Base-by-base conservation (phyloP, 139 green algal genomes). In the Chlorella sp. region DNA sequence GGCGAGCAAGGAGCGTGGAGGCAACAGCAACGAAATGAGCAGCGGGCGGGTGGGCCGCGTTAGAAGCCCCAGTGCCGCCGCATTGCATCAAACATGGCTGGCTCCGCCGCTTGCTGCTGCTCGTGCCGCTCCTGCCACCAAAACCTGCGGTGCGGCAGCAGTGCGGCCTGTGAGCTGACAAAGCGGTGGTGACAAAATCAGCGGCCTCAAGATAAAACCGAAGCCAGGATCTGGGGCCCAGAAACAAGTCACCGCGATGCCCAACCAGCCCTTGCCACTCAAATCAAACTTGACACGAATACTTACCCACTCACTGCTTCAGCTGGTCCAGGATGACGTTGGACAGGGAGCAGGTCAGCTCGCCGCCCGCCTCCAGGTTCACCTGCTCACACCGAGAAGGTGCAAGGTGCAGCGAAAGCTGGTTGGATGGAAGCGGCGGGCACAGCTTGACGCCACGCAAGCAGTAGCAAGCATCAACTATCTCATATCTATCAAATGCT, bases 321-420 rank as follows among this genome's bases (percentile, higher is more conserved):
- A 90, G 81, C 82, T 90, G 87, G 34, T 80, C 77, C 62, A 90
- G 17, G 58, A 90, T 90, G 20, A 81, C 51, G 48, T 90, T 90
- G n/a, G 87, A 83, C 56, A 90, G 69, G 41, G 56, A 80, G 82
- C 87, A 90, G 44, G 84, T 83, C 68, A 89, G 70, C 36, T 51
- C 87, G 38, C 90, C 90, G 38, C 86, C 82, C 48, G 83, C 34
- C 87, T 93, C 90, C 60, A 91, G 75, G 73, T 93, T 93, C 1
- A 93, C 51, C 51, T 60, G 51, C 51, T 16, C 51, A 60, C 11
- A 54, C 46, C 46, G 11, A 8, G 46, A 54, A 8, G n/a, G n/a
- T n/a, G n/a, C n/a, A n/a, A n/a, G n/a, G n/a, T n/a, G n/a, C n/a
- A n/a, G n/a, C n/a, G n/a, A n/a, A n/a, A n/a, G n/a, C n/a, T n/a